Evolutionary conservation across 305 asterid species (phyloP).

Genomic region (Fraxinus xanthoxyloides): DNA sequence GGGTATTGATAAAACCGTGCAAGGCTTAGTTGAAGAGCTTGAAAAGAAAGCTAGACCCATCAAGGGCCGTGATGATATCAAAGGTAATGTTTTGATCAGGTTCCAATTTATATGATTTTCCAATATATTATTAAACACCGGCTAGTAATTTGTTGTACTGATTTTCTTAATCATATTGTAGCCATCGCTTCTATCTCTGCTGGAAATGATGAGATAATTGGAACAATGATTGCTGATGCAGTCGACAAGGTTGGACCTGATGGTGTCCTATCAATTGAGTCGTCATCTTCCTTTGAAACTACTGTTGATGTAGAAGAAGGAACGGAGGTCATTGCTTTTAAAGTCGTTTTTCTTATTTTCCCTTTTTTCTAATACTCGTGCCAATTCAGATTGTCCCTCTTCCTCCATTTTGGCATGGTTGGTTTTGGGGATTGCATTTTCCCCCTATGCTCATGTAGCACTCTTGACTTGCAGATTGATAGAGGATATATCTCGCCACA

Average conservation of each 20-base stretch:
- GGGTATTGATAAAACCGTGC: slow-evolving; percentile 91
- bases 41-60: slow-evolving; percentile 89
- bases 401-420: not conserved
- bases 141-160: not conserved
- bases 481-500: slow-evolving; percentile 97
- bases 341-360: not conserved
- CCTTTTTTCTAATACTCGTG: not conserved
- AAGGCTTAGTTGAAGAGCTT: slow-evolving; percentile 69
- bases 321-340: slow-evolving; percentile 68
- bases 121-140: not conserved
- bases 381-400: not conserved
- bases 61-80: slow-evolving; percentile 90
- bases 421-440: not conserved
- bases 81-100: slow-evolving; percentile 46
- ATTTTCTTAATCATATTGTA: slow-evolving; percentile 29
- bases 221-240: slow-evolving; percentile 93
- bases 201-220: slow-evolving; percentile 89
- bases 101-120: not conserved
- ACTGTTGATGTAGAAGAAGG: slow-evolving; percentile 98
- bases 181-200: slow-evolving; percentile 95
- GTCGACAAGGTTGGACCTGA: slow-evolving; percentile 99
- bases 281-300: slow-evolving; percentile 96
- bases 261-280: slow-evolving; percentile 95
- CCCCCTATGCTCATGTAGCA: not conserved
- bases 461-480: slow-evolving; percentile 58